Evolutionary conservation across 2,329 filamentous ascomycete species (phyloP).

Genomic region (Aspergillus persii): DNA sequence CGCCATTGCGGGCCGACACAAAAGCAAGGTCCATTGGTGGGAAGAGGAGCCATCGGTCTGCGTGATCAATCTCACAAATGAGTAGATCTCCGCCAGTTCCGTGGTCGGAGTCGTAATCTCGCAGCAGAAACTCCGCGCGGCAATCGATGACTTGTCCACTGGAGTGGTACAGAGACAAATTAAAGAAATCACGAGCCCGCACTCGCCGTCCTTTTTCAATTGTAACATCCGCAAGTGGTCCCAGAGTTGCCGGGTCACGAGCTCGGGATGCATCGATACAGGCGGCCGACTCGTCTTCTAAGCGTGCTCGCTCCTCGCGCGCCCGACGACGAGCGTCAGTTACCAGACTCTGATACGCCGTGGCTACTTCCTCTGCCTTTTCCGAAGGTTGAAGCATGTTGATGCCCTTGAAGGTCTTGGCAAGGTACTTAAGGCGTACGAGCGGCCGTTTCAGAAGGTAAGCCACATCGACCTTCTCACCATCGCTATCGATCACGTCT

Average conservation of each 20-base stretch:
- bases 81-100: constrained; percentile 78
- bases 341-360: constrained; percentile 69
- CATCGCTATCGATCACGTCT: constrained; percentile 67
- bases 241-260: constrained; percentile 75
- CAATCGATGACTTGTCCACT: constrained; percentile 88
- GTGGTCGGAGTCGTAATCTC: constrained; percentile 71
- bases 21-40: constrained; percentile 73
- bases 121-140: constrained; percentile 79
- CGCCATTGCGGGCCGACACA: constrained; percentile 77
- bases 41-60: constrained; percentile 80
- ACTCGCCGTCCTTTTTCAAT: constrained; percentile 81
- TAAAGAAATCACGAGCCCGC: constrained; percentile 84
- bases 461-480: constrained; percentile 89
- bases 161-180: constrained; percentile 79
- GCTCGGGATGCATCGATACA: constrained; percentile 78
- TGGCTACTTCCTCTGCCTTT: constrained; percentile 58
- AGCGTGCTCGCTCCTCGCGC: constrained; percentile 68
- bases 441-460: constrained; percentile 87
- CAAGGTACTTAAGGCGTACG: constrained; percentile 81
- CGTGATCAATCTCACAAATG: constrained; percentile 81
- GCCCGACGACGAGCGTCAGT: constrained; percentile 71
- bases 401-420: constrained; percentile 72
- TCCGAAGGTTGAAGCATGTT: constrained; percentile 43
- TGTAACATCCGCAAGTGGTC: constrained; percentile 64
- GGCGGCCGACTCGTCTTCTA: constrained; percentile 82